A percentile compares a stretch with the other conserved stretches of the same genome.
Conservation (phyloP, 2,329 filamentous ascomycete genomes). For the Rutstroemia sydowiana region DNA sequence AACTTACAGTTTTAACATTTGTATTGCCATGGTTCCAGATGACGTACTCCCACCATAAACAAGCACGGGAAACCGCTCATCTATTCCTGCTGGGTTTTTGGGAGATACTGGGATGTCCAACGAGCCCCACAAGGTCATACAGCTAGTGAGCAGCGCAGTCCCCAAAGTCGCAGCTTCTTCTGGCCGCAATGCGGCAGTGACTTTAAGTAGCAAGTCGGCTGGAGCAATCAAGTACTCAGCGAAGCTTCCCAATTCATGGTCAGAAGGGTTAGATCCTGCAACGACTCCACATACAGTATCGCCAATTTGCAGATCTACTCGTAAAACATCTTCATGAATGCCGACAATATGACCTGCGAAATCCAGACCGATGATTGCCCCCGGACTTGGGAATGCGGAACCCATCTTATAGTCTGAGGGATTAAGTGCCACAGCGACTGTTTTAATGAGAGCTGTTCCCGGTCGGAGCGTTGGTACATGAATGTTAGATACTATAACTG, state of each 20-base stretch:
- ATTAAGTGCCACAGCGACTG: neutral
- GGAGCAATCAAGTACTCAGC: neutral
- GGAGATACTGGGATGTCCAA: neutral
- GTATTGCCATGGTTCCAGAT: conserved; percentile 1
- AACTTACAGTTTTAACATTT: neutral
- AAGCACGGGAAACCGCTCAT: neutral
- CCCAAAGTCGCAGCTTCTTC: neutral
- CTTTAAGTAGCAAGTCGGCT: neutral
- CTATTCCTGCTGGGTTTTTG: neutral
- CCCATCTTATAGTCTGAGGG: conserved; percentile 3
- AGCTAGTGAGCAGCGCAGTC: neutral
- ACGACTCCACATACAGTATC: neutral
- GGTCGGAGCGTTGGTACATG: no score
- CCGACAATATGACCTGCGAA: neutral
- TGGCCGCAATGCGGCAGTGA: neutral
- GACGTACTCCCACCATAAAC: conserved; percentile 1
- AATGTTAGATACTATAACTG: no score
- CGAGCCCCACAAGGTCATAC: neutral
- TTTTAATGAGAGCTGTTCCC: neutral
- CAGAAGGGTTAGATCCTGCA: neutral
- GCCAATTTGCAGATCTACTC: neutral
- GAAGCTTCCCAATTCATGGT: neutral
- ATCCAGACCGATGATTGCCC: neutral
- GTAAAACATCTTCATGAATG: neutral
- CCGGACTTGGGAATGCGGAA: neutral